Base-by-base conservation (phyloP, 2,329 filamentous ascomycete genomes). In the Verticillium nonalfalfae region DNA sequence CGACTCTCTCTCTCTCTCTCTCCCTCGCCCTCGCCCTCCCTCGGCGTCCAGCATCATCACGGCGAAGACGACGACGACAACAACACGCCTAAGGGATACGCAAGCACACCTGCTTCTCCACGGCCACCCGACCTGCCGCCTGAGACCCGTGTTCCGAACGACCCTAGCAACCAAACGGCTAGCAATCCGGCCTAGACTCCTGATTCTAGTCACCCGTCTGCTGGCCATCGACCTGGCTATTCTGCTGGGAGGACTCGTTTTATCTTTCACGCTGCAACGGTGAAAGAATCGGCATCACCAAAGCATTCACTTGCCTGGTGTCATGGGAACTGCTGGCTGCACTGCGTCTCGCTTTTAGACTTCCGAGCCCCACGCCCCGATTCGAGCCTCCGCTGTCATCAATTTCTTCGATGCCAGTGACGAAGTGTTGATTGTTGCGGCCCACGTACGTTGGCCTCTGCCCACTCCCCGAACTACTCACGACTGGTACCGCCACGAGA, bases 301-400 rank as follows among this genome's bases (percentile, higher is more conserved):
- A 26, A 56, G 40, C 45, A 55, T 59, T 59, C 58, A 31, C 58
- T 59, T 59, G 58, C 45, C 34, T 38, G 45, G 40, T 59, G 26
- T 54, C 40, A 59, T 59, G 58, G 45, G 40, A 54, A 15, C 40
- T 18, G 40, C 18, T 33, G 50, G 31, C 18, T 31, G 26, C 40
- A 38, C 45, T 59, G 9, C 4, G 10, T 26, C 10, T 33, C 18
- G 34, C 34, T 31, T 9, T 36, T 59, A 55, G n/a, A 33, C 26
- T 34, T 56, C 13, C n/a, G 9, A 31, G 18, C 13, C 9, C 31
- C 5, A 34, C 54, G 11, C 18, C 45, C n/a, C 21, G 26, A 57
- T 11, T 36, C 56, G 56, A 58, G 18, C 18, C 56, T 40, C 21
- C 57, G 38, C 50, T 58, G 26, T 58, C 57, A 35, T 34, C 38